Evolutionary conservation across 1,284 basidiomycete genomes (phyloP), one percentile per base, ranked within the genome.

Genomic region (Trametes versicolor): DNA sequence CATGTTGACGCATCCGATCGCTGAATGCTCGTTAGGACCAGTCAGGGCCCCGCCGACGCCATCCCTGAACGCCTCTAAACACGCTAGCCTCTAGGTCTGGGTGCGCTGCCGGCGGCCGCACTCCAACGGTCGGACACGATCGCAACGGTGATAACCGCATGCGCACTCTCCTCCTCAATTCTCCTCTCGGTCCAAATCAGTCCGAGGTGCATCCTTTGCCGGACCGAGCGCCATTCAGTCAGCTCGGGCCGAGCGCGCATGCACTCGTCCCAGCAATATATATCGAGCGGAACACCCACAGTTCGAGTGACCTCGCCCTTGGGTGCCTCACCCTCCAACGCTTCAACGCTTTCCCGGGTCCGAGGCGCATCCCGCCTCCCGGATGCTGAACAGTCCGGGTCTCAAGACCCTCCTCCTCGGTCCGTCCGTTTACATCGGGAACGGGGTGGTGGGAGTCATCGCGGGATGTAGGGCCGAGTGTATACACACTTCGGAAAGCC

Each of bases 1-100:
- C 47, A 5, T 50, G 45, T 41, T 27, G 53, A 53, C 41, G 32
- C 51, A 43, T 36, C 50, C 58, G 58, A 60, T 60, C 58, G 51
- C 55, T 37, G 41, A 49, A 17, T 19, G 47, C 21, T 6, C 48
- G 1, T 17, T 17, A 12, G 5, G 25, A 12, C 25, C 48, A 45
- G 8, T 8, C n/a, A 21, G 43, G n/a, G 15, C 19, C 17, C 9
- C 15, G 23, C 43, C 8, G 29, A 32, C 41, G 41, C 41, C 15
- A 43, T 43, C 41, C 2, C 41, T n/a, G 17, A 43, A n/a, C 41
- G 6, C 41, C 41, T 17, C 41, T 13, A 6, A 12, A 21, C 7
- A 25, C 43, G 6, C n/a, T 23, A 25, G 32, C 5, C 32, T 21
- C 32, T 13, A 21, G 56, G 32, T 45, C 43, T 4, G 7, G 21